Evolutionary conservation across 768 basidiomycete species (phyloP).

Genomic region (Coprinopsis strossmayeri): DNA sequence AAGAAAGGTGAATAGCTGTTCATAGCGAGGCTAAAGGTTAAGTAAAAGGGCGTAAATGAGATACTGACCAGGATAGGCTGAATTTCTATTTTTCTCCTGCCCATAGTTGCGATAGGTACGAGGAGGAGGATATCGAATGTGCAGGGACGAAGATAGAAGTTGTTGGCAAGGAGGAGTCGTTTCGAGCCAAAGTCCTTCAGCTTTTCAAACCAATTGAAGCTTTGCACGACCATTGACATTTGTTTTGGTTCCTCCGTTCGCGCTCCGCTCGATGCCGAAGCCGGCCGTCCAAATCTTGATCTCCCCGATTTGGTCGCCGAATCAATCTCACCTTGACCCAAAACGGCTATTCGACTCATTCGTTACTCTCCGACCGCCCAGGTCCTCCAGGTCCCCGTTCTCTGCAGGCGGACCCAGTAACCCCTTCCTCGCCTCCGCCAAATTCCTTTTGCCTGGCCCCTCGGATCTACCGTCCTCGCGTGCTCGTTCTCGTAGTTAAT

Average conservation of each 20-base stretch:
- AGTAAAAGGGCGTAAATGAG: background rate
- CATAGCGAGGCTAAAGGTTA: background rate
- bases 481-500: no score
- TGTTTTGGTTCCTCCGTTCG: background rate
- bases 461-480: background rate
- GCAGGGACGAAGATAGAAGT: background rate
- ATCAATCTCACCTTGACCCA: background rate
- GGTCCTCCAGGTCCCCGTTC: background rate
- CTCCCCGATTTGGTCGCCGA: constrained; percentile 1
- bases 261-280: background rate
- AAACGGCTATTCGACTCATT: no score
- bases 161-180: constrained; percentile 1
- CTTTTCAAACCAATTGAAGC: background rate
- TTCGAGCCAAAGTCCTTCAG: constrained; percentile 1
- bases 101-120: background rate
- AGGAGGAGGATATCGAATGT: background rate
- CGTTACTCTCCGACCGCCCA: no score
- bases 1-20: constrained; percentile 18
- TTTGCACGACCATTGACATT: background rate
- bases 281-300: background rate
- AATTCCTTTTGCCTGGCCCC: background rate
- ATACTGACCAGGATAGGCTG: constrained; percentile 1
- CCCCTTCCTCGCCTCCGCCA: background rate
- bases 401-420: no score
- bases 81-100: constrained; percentile 4